Evolutionary conservation across 108 stramenopile genomes (phyloP), one percentile per base, ranked within the genome.

Genomic region (Hondaea fermentalgiana): DNA sequence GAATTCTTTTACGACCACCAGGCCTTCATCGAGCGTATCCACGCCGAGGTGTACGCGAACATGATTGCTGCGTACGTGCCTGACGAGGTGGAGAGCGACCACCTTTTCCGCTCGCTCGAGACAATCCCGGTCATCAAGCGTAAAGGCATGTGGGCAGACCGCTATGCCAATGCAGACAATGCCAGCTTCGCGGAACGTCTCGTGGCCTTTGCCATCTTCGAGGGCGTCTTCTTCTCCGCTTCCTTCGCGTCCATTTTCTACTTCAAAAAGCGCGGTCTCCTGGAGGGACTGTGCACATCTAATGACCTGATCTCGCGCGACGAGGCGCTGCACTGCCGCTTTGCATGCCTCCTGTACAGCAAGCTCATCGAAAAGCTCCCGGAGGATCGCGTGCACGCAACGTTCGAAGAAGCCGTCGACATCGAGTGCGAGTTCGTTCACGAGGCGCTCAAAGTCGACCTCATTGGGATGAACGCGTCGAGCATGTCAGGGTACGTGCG

Each of bases 241-340:
- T 95, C 96, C n/a, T 97, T 97, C 89, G 96, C 96, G 88, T 93
- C 96, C 60, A 96, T 97, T 21, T 97, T 97, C 88, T 97, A 96
- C 96, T 91, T 97, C 44, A 97, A 97, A 93, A 97, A 97, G 88
- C 92, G 96, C 19, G 97, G 97, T 17, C 92, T 97, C 35, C 95
- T 97, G 95, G 96, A 96, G 5, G 97, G 97, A 5, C 93, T 97
- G 0, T 95, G 95, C 72, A 97, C 97, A 89, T 95, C 95, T 58
- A 98, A 98, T 88, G 97, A 98, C 91, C 93, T 98, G 29, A 98
- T 98, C 64, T 94, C 93, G 60, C 91, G 97, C 4, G 97, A 98
- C 90, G 97, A 98, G 90, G 97, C 96, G 10, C 92, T 98, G 55
- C 97, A 98, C 89, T 98, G 97, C 89, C 58, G 94, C 45, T 64